phyloP scores from a whole-genome alignment of 352 stramenopile species.

The Phytopythium helicoides region DNA sequence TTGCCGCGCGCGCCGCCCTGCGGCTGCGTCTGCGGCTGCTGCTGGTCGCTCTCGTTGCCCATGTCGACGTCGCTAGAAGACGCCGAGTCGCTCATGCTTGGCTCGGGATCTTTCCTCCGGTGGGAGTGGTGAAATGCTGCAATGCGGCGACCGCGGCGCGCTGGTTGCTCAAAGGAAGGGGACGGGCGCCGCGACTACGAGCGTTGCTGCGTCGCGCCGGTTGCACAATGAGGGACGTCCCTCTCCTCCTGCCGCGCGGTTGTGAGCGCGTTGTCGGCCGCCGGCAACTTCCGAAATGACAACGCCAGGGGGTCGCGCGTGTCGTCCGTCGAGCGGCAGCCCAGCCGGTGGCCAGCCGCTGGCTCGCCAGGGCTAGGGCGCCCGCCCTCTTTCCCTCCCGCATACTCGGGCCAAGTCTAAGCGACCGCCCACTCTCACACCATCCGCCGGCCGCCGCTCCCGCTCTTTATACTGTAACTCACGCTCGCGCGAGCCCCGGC shows the following conservation, averaged over 20 bases:
- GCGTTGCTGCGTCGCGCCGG: background rate
- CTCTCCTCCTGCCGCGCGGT: conserved; percentile 1
- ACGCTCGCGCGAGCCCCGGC: too few species aligned
- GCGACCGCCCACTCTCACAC: too few species aligned
- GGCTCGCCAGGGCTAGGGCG: too few species aligned
- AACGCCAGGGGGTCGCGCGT: conserved; percentile 30
- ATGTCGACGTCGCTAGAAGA: conserved; percentile 15
- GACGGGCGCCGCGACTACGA: background rate
- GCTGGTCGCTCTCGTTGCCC: conserved; percentile 9
- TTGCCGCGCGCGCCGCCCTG: conserved; percentile 24
- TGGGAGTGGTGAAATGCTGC: conserved; percentile 5
- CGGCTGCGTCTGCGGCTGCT: background rate
- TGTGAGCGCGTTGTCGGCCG: conserved; percentile 32
- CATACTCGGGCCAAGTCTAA: too few species aligned
- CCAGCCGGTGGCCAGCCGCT: too few species aligned
- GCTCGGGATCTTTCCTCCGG: conserved; percentile 2
- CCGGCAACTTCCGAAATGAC: conserved; percentile 62
- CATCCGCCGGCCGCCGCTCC: too few species aligned
- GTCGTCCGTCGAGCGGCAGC: conserved; percentile 32
- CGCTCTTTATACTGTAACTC: too few species aligned
- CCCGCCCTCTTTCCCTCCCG: too few species aligned
- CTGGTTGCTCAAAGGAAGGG: background rate
- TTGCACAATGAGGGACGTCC: conserved; percentile 4
- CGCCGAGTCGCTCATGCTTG: conserved; percentile 22
- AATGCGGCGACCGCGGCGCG: conserved; percentile 23